Evolutionary conservation across 2,329 filamentous ascomycete genomes (phyloP).

Genomic region (Zymoseptoria ardabiliae): DNA sequence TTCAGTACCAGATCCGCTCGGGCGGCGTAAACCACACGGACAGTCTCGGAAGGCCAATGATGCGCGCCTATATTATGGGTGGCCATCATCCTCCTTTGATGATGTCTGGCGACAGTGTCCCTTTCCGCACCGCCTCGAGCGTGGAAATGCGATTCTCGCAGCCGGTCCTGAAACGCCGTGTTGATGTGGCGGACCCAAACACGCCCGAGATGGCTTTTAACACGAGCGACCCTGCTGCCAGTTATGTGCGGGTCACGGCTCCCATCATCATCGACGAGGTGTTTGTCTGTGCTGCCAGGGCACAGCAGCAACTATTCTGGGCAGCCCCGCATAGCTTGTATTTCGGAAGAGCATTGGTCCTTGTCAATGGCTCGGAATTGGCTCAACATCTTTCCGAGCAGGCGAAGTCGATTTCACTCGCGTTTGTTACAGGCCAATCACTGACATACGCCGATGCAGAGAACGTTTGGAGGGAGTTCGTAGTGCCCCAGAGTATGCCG

Average conservation of each 20-base stretch:
- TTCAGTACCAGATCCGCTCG: neutral
- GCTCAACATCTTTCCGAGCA: neutral
- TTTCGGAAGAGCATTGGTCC: neutral
- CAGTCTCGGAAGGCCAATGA: neutral
- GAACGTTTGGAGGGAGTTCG: neutral
- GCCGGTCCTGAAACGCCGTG: neutral
- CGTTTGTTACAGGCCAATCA: neutral
- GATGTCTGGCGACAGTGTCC: neutral
- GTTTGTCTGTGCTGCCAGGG: neutral
- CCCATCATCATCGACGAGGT: neutral
- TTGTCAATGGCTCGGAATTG: neutral
- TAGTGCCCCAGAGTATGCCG: neutral
- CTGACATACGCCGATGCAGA: neutral
- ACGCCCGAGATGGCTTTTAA: neutral
- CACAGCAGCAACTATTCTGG: neutral
- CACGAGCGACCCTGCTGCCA: neutral
- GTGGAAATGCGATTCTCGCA: neutral
- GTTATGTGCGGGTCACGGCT: neutral
- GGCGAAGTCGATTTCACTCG: neutral
- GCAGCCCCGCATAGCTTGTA: neutral
- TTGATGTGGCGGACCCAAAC: neutral
- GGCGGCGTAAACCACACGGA: neutral
- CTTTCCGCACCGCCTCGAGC: neutral
- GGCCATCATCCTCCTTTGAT: neutral
- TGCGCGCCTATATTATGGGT: neutral